These are phyloP conservation scores for Daldinia vernicosa DNA, from an alignment of 495 filamentous ascomycete species.

Conservation along the genomic window DNA sequence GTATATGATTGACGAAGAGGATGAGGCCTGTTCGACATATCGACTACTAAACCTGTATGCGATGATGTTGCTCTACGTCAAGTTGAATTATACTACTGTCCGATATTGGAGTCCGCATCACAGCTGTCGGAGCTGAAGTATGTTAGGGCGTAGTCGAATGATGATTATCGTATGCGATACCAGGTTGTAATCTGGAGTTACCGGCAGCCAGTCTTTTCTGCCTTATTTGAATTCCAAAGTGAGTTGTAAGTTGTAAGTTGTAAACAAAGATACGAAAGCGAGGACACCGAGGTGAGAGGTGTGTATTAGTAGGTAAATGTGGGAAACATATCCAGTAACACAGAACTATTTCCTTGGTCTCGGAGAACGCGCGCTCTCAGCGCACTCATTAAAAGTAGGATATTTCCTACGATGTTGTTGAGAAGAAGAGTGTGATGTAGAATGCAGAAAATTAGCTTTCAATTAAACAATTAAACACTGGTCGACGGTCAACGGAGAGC, in stretches of 20 bases:
- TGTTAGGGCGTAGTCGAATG: background rate
- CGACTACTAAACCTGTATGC: constrained; percentile 42
- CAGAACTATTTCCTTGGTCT: constrained; percentile 14
- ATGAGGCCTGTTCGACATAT: constrained; percentile 63
- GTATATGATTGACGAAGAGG: constrained; percentile 72
- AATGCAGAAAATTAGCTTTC: constrained; percentile 18
- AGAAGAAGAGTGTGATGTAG: constrained; percentile 6
- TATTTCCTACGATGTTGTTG: constrained; percentile 29
- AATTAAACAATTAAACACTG: constrained; percentile 22
- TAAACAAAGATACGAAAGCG: constrained; percentile 1
- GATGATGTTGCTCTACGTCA: constrained; percentile 38
- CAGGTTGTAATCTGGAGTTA: background rate
- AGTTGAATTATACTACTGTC: constrained; percentile 34
- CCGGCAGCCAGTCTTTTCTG: constrained; percentile 3
- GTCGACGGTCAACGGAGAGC: constrained; percentile 17
- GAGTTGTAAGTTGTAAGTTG: constrained; percentile 13
- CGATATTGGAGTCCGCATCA: constrained; percentile 46
- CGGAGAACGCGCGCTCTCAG: constrained; percentile 36
- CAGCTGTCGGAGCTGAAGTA: constrained; percentile 40
- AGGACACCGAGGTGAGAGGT: background rate
- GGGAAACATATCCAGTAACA: constrained; percentile 23
- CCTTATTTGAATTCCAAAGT: constrained; percentile 6
- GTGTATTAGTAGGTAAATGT: constrained; percentile 5
- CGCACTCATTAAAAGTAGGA: constrained; percentile 41
- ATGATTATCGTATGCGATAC: constrained; percentile 3